Evolutionary conservation across 192 early-diverging fungal genomes (phyloP), one percentile per base, ranked within the genome.

Genomic region (Umbelopsis vinacea): DNA sequence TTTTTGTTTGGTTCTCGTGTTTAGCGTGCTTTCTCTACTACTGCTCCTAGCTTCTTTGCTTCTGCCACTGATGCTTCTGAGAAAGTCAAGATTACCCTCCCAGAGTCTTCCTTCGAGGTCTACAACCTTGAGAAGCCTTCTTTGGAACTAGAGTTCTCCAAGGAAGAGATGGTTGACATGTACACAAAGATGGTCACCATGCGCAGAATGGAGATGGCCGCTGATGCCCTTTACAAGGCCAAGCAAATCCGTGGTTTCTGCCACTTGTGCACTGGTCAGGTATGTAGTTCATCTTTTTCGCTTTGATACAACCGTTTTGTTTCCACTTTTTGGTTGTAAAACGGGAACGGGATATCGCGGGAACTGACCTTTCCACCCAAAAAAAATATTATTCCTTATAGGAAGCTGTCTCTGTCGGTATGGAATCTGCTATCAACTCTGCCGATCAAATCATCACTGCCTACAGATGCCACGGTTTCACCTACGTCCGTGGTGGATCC

Each of bases 391-490:
- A 7, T 69, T 33, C 48, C 12, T 29, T 47, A 71, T 72, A 86
- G 88, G 92, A 95, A 83, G 97, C 97, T 50, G 91, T 97, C 47
- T 89, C 95, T 33, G 91, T 96, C 22, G 97, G 97, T 52, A 94
- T 99, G 86, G 93, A 97, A 81, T 75, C 85, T 70, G 96, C 94
- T n/a, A 93, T 96, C 79, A 90, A 90, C 15, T 84, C 83, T 67
- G 83, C 92, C n/a, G 97, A 99, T 86, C 90, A 94, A 12, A 85
- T 97, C 63, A 99, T 97, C 86, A 97, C 97, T 40, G 93, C 97
- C 69, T 99, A 99, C 87, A 90, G 97, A 46, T 99, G 97, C 87
- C 97, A 99, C 87, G 97, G 97, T 21, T 97, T 96, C 87, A 95
- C 95, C 43, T 89, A 91, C 74, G 86, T 90, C 76, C 95, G 96